Base-by-base conservation (phyloP, 108 stramenopile genomes). In the Conticribra weissflogii region DNA sequence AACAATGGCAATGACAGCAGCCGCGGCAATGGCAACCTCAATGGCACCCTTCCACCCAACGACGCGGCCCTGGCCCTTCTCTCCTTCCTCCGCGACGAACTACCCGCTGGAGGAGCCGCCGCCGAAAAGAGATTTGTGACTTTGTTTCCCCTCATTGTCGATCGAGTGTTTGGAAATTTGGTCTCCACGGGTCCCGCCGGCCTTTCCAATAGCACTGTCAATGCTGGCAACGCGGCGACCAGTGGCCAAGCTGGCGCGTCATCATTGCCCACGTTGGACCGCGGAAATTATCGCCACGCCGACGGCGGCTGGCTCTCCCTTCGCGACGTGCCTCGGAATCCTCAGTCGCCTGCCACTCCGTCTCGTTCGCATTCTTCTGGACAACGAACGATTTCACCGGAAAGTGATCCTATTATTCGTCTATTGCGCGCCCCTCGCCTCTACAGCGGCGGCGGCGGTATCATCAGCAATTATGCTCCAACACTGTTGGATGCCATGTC, bases 11-110 rank as follows among this genome's bases (percentile, higher is more conserved):
- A 21, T 21, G 2, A 25, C 57, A 59, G 24, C 30, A 29, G 41
- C 30, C 48, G 48, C 53, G 19, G 12, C 36, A 41, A 12, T 12
- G 8, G 12, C 12, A 41, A 9, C 12, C 36, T 41, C 36, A 41
- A 29, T 78, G 75, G 19, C 29, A 71, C 0, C 85, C 74, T 81
- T 31, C 72, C 86, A n/a, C 90, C 93, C 32, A 62, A 79, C 29
- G 93, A 95, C 24, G 83, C 84, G 21, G 90, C 90, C 8, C 68
- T 83, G 32, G 84, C 85, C 59, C 68, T 95, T 49, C 83, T 92
- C 33, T 79, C 87, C 30, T 95, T 88, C 75, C 63, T 95, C 12
- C 75, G 87, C 31, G 76, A 81, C 32, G 90, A 92, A 70, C 72
- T 95, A 4, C 84, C 87, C 24, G 86, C 83, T 15, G 93, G 93